Evolutionary conservation across 2,329 filamentous ascomycete species (phyloP).

Genomic region (Pseudocercospora eumusae): DNA sequence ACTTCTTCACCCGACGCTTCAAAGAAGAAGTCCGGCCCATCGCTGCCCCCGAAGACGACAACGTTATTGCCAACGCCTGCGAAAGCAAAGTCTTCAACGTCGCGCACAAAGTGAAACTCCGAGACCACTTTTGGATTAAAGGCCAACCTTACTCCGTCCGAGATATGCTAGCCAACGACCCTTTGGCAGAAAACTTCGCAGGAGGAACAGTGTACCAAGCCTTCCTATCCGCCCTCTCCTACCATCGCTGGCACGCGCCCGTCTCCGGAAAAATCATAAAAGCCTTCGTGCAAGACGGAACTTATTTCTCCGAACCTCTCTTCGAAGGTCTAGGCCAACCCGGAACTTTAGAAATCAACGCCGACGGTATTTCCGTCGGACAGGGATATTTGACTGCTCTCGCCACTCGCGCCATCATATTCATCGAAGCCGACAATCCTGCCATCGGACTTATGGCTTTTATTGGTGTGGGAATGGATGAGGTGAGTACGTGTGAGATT

Average conservation of each 20-base stretch:
- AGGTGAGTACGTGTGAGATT: constrained; percentile 68
- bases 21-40: constrained; percentile 60
- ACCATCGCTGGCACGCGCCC: constrained; percentile 73
- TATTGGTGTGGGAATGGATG: constrained; percentile 72
- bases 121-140: constrained; percentile 69
- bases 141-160: constrained; percentile 63
- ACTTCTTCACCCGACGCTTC: constrained; percentile 67
- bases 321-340: constrained; percentile 51
- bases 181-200: constrained; percentile 56
- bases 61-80: constrained; percentile 63
- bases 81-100: constrained; percentile 63
- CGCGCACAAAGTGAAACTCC: constrained; percentile 53
- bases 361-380: constrained; percentile 49
- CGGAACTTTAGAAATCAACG: constrained; percentile 44
- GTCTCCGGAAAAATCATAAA: constrained; percentile 62
- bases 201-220: constrained; percentile 71
- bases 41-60: constrained; percentile 56
- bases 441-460: constrained; percentile 70
- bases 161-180: constrained; percentile 56
- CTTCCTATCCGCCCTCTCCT: constrained; percentile 66
- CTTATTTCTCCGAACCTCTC: constrained; percentile 66
- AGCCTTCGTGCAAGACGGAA: constrained; percentile 62
- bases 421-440: constrained; percentile 69
- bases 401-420: constrained; percentile 70
- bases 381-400: constrained; percentile 67